Percentiles rank a stretch among this genome's conserved stretches.
Evolutionary conservation across 164 flowering plant genomes (phyloP).

Genomic region (Annona squamosa): DNA sequence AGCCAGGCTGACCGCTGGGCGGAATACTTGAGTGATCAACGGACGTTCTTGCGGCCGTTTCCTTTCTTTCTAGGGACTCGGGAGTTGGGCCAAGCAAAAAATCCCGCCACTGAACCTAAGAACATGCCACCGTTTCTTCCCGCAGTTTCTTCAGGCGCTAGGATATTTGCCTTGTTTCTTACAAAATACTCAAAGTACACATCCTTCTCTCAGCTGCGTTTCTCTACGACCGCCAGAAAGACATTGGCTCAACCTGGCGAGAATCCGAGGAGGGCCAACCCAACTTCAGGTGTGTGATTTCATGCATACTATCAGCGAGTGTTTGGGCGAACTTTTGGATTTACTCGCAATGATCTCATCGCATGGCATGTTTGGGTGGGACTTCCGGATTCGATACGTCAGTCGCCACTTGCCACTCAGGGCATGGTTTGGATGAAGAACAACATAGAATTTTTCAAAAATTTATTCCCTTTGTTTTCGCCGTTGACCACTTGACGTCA

Average conservation of each 20-base stretch:
- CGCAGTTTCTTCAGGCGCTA: constrained; percentile 16
- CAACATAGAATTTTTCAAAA: no score
- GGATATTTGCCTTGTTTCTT: constrained; percentile 9
- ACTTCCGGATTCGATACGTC: background rate
- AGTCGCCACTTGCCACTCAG: background rate
- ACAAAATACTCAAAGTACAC: constrained; percentile 11
- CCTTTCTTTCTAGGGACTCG: no score
- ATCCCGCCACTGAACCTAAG: background rate
- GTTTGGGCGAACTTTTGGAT: background rate
- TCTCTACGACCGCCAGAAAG: constrained; percentile 9
- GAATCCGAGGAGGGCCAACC: constrained; percentile 2
- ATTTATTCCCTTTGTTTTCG: no score
- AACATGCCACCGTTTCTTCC: constrained; percentile 4
- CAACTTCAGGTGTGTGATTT: constrained; percentile 16
- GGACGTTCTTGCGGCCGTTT: no score
- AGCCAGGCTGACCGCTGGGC: no score
- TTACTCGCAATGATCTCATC: background rate
- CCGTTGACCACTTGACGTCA: no score
- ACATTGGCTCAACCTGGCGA: background rate
- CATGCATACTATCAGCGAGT: background rate
- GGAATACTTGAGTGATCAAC: no score
- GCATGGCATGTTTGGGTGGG: background rate
- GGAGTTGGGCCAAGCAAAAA: no score
- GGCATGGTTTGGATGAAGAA: background rate
- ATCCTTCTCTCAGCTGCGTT: constrained; percentile 21